phyloP scores from a whole-genome alignment of 208 protist genomes.

The Acanthamoeba lenticulata region DNA sequence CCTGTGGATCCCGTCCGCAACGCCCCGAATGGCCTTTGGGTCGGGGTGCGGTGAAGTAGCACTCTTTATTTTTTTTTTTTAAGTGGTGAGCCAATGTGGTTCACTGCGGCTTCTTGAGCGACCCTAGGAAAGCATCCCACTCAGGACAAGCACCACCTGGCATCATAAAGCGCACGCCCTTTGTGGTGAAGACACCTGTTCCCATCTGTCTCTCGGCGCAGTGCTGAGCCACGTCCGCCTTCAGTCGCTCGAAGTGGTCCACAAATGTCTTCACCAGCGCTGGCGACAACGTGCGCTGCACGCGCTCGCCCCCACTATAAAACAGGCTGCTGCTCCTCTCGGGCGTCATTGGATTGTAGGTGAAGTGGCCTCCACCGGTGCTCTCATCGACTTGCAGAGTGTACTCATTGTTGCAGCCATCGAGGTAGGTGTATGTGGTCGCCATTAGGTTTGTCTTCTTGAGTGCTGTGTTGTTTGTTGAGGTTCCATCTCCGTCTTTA shows the following conservation, averaged over 20 bases:
- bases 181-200: neutral
- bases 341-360: neutral
- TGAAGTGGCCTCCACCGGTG: neutral
- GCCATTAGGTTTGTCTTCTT: no score
- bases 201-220: neutral
- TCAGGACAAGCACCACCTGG: no score
- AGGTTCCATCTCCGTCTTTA: no score
- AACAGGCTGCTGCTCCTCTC: neutral
- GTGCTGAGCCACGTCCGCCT: neutral
- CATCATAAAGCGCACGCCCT: no score
- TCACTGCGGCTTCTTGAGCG: no score
- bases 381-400: neutral
- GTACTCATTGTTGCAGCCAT: neutral
- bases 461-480: no score
- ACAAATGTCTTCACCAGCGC: neutral
- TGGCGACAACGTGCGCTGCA: neutral
- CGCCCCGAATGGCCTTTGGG: no score
- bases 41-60: no score
- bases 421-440: neutral
- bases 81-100: no score
- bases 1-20: no score
- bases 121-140: no score
- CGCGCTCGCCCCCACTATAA: neutral
- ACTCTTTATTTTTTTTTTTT: no score
- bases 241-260: neutral